Evolutionary conservation across 1,284 basidiomycete genomes (phyloP).

Genomic region (Microbotryum saponariae): DNA sequence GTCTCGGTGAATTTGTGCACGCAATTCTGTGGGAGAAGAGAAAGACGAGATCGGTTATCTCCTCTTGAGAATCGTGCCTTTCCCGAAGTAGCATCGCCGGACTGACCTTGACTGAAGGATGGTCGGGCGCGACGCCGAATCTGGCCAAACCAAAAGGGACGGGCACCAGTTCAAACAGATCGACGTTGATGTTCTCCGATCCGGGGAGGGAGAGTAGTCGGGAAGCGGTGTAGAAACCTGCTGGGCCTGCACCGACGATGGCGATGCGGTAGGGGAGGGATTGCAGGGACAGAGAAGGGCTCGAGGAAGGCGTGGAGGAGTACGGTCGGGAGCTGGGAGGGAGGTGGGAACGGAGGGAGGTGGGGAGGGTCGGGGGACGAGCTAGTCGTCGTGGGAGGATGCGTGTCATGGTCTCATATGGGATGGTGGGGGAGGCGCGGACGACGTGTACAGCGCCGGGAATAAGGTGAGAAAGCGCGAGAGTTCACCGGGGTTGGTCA

Average conservation of each 20-base stretch:
- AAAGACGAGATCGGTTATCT: background rate
- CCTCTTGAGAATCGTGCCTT: background rate
- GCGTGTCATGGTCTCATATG: no score
- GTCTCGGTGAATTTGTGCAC: constrained; percentile 85
- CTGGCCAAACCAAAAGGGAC: constrained; percentile 89
- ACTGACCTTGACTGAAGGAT: constrained; percentile 91
- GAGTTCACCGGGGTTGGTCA: no score
- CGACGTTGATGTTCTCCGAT: constrained; percentile 53
- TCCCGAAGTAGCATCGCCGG: background rate
- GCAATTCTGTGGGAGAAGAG: constrained; percentile 63
- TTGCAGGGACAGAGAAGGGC: no score
- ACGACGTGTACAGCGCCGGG: no score
- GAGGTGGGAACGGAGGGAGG: no score
- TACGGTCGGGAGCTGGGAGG: no score
- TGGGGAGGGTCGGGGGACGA: no score
- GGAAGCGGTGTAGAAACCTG: constrained; percentile 88
- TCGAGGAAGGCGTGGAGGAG: no score
- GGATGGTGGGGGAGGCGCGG: no score
- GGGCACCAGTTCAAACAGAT: constrained; percentile 89
- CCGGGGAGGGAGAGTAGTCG: constrained; percentile 57
- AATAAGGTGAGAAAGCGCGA: no score
- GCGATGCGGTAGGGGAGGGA: constrained; percentile 54
- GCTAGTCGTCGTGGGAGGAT: no score
- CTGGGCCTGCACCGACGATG: constrained; percentile 81
- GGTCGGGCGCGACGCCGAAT: constrained; percentile 97